These are phyloP conservation scores for Panicum hallii DNA, from an alignment of 202 grass and related monocot species.

Conservation along the genomic window DNA sequence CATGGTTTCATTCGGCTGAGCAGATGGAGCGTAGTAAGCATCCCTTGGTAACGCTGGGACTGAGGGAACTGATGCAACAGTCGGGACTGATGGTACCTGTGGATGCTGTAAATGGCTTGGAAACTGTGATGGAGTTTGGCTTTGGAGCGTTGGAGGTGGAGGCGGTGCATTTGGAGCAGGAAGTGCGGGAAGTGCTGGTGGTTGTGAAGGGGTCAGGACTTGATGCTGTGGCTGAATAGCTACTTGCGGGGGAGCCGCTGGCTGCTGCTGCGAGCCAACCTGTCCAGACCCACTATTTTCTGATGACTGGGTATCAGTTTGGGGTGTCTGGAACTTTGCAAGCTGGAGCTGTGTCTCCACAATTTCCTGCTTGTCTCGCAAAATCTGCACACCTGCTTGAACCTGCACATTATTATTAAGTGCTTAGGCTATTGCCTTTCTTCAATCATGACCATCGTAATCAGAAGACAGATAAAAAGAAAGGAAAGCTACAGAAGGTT, in stretches of 20 bases:
- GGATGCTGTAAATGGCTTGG: conserved; percentile 47
- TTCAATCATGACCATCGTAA: not conserved
- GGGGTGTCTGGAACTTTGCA: conserved; percentile 62
- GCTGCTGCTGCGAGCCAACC: conserved; percentile 28
- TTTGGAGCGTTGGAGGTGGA: conserved; percentile 59
- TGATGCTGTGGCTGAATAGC: conserved; percentile 55
- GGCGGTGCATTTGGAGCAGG: conserved; percentile 53
- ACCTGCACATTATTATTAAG: conserved; percentile 56
- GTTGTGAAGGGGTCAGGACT: conserved; percentile 47
- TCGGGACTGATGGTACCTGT: conserved; percentile 50
- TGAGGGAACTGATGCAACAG: conserved; percentile 41
- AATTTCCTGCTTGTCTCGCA: conserved; percentile 88
- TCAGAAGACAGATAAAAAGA: conserved; percentile 7
- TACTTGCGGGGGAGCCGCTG: conserved; percentile 30
- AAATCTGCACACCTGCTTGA: conserved; percentile 78
- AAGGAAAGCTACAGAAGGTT: not conserved
- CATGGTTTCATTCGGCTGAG: conserved; percentile 49
- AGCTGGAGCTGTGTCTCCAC: conserved; percentile 79
- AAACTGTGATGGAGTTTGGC: conserved; percentile 48
- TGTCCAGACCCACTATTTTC: conserved; percentile 57
- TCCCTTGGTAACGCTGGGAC: conserved; percentile 58
- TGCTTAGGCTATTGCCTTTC: not conserved
- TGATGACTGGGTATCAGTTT: conserved; percentile 50
- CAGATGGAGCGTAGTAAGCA: conserved; percentile 45
- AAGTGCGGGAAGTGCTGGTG: conserved; percentile 45